These are phyloP conservation scores for Camelina laxa DNA, from an alignment of 345 rosid species.

Conservation along the genomic window DNA sequence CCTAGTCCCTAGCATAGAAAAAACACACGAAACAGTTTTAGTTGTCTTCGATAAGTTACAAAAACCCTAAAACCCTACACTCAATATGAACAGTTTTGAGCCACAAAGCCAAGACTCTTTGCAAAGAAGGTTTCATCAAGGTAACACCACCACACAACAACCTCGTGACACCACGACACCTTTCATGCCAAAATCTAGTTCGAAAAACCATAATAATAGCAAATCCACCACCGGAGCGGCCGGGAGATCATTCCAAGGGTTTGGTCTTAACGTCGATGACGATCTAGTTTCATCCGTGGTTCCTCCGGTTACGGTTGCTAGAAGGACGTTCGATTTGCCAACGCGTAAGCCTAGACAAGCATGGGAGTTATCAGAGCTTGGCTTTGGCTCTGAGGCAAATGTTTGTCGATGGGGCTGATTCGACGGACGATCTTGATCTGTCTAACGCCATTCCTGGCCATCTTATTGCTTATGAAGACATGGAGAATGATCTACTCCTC, in stretches of 20 bases:
- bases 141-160: conserved; percentile 27
- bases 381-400: conserved; percentile 82
- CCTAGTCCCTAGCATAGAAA: background rate
- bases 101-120: conserved; percentile 58
- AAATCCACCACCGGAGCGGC: conserved; percentile 31
- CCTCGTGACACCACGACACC: conserved; percentile 31
- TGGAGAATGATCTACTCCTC: conserved; percentile 91
- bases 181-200: conserved; percentile 44
- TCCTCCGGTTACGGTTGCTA: conserved; percentile 80
- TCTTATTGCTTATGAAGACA: conserved; percentile 84
- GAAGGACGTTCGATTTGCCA: conserved; percentile 96
- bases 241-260: conserved; percentile 38
- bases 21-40: conserved; percentile 24
- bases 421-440: conserved; percentile 54
- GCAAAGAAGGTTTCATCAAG: conserved; percentile 59
- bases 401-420: conserved; percentile 64
- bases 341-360: conserved; percentile 77
- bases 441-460: conserved; percentile 87
- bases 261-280: conserved; percentile 59
- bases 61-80: conserved; percentile 29
- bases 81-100: conserved; percentile 54
- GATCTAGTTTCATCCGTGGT: conserved; percentile 68
- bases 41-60: background rate
- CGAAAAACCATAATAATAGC: conserved; percentile 21
- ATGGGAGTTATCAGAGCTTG: conserved; percentile 76